These are phyloP conservation scores for Phaseolus coccineus DNA, from an alignment of 331 rosid species.

Conservation along the genomic window DNA sequence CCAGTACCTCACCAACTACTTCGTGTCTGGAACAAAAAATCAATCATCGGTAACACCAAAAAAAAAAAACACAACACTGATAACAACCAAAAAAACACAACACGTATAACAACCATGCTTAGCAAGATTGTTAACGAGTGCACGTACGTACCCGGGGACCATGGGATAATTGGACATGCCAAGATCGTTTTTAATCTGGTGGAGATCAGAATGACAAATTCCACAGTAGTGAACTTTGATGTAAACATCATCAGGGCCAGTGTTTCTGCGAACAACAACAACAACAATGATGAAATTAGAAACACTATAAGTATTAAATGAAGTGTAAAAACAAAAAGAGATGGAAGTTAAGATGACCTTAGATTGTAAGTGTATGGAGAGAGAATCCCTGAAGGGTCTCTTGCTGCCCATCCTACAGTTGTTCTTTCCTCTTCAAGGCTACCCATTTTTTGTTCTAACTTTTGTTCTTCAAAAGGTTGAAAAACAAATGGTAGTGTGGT, in stretches of 20 bases:
- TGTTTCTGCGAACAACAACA: constrained; percentile 58
- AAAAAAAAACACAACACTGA: background rate
- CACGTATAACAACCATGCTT: background rate
- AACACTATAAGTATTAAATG: background rate
- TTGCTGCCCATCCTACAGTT: constrained; percentile 81
- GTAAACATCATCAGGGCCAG: constrained; percentile 82
- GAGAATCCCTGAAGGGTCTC: constrained; percentile 89
- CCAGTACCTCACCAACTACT: constrained; percentile 84
- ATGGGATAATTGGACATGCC: constrained; percentile 93
- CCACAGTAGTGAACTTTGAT: constrained; percentile 87
- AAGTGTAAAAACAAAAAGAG: background rate
- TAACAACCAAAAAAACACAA: background rate
- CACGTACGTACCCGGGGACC: constrained; percentile 81
- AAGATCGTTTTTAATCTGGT: constrained; percentile 79
- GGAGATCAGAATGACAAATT: constrained; percentile 85
- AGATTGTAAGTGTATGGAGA: constrained; percentile 75
- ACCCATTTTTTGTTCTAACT: constrained; percentile 50
- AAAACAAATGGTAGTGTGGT: no score
- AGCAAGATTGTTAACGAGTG: no score
- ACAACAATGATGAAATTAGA: background rate
- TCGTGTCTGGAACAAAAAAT: constrained; percentile 63
- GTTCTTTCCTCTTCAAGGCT: constrained; percentile 63
- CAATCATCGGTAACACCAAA: background rate
- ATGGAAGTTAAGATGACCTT: constrained; percentile 47
- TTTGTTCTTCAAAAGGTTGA: no score